phyloP scores from a whole-genome alignment of 352 stramenopile species.

The Thalassiosira mediterranea region DNA sequence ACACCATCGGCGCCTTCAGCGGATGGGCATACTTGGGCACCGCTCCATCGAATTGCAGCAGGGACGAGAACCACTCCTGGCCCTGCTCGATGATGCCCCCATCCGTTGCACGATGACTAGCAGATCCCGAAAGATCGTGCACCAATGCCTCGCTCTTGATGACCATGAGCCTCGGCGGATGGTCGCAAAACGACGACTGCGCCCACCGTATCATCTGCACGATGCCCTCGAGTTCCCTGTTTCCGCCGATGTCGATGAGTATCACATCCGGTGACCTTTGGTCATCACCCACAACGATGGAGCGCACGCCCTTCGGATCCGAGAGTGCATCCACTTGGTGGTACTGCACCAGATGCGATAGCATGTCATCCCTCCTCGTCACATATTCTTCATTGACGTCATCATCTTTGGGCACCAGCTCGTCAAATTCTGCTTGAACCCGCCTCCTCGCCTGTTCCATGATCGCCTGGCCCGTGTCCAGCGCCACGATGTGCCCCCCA shows the following conservation, averaged over 20 bases:
- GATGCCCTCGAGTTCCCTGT: slow-evolving; percentile 69
- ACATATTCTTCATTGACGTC: no score
- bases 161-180: slow-evolving; percentile 57
- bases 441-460: slow-evolving; percentile 54
- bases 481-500: slow-evolving; percentile 65
- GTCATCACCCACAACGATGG: slow-evolving; percentile 23
- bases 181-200: slow-evolving; percentile 40
- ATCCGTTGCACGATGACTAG: slow-evolving; percentile 15
- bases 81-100: slow-evolving; percentile 46
- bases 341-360: slow-evolving; percentile 27
- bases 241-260: slow-evolving; percentile 83
- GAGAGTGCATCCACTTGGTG: slow-evolving; percentile 65
- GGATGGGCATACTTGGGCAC: slow-evolving; percentile 67
- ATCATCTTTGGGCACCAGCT: neutral
- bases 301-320: slow-evolving; percentile 63
- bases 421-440: slow-evolving; percentile 22
- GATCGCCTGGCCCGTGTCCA: slow-evolving; percentile 78
- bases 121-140: slow-evolving; percentile 31
- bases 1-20: slow-evolving; percentile 65
- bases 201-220: slow-evolving; percentile 75
- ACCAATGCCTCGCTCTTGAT: slow-evolving; percentile 79
- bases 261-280: slow-evolving; percentile 44
- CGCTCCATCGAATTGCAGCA: slow-evolving; percentile 21
- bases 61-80: slow-evolving; percentile 57
- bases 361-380: slow-evolving; percentile 33